Percentiles rank a stretch among this genome's conserved stretches.
Conservation (phyloP, 495 filamentous ascomycete genomes). For the Filosporella fistucella region DNA sequence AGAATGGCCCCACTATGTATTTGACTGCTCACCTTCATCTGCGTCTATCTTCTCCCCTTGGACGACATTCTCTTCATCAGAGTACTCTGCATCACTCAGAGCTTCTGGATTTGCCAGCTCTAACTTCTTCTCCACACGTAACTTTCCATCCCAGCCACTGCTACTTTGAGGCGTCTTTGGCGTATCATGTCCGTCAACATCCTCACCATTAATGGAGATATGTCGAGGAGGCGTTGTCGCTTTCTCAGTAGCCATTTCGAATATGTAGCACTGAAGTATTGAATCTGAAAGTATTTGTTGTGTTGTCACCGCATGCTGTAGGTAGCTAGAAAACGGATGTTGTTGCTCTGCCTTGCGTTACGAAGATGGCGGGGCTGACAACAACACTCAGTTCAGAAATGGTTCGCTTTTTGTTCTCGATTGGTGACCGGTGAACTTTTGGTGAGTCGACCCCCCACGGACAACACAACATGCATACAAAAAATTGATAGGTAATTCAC, state of each 20-base stretch:
- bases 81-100: constrained; percentile 77
- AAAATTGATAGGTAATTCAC: no score
- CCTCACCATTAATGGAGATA: constrained; percentile 19
- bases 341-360: no score
- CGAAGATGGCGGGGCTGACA: no score
- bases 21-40: constrained; percentile 64
- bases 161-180: constrained; percentile 40
- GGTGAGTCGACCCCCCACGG: no score
- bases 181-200: constrained; percentile 20
- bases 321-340: no score
- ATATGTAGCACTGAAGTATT: no score
- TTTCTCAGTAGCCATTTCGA: constrained; percentile 19
- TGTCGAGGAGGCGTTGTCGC: constrained; percentile 18
- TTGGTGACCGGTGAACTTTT: no score
- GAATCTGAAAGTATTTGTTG: no score
- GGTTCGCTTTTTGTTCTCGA: no score
- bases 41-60: constrained; percentile 72
- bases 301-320: no score
- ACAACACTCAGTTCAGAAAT: no score
- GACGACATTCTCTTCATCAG: constrained; percentile 71
- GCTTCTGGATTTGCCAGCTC: constrained; percentile 70
- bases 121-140: constrained; percentile 65
- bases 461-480: no score
- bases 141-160: constrained; percentile 92
- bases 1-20: background rate